A percentile compares a stretch with the other conserved stretches of the same genome.
Conservation (phyloP, 306 rosid genomes). For the Prunus mira region DNA sequence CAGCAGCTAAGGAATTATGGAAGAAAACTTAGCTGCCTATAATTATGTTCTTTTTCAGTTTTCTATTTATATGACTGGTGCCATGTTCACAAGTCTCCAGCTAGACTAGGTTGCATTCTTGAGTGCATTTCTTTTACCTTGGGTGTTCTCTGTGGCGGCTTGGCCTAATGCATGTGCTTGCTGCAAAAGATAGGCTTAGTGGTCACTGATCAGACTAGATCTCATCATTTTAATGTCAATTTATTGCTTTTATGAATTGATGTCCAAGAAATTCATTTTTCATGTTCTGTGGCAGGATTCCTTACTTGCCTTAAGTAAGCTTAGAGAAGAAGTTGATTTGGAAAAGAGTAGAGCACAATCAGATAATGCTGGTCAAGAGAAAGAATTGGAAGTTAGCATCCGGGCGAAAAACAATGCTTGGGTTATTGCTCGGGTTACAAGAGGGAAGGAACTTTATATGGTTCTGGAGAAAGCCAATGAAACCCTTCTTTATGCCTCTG, state of each 20-base stretch:
- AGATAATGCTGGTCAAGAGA: slow-evolving; percentile 48
- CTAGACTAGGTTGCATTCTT: not conserved
- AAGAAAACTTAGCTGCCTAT: not conserved
- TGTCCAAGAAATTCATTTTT: slow-evolving; percentile 15
- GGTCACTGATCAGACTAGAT: not conserved
- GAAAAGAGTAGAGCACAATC: slow-evolving; percentile 66
- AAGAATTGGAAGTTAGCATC: slow-evolving; percentile 79
- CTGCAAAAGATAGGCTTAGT: not conserved
- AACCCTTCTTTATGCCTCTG: slow-evolving; percentile 87
- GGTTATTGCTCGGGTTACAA: slow-evolving; percentile 80
- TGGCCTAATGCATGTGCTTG: not conserved
- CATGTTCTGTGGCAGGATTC: slow-evolving; percentile 60
- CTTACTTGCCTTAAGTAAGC: slow-evolving; percentile 76
- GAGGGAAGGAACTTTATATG: slow-evolving; percentile 93
- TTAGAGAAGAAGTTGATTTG: slow-evolving; percentile 86
- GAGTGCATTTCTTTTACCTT: not conserved
- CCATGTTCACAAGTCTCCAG: not conserved
- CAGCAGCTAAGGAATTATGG: not conserved
- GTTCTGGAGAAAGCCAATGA: slow-evolving; percentile 92
- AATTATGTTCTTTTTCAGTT: not conserved
- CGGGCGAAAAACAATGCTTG: slow-evolving; percentile 92
- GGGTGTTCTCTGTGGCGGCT: not conserved
- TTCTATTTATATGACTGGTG: not conserved
- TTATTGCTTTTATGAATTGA: not conserved
- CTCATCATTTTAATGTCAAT: not conserved